Conservation (phyloP, 176 grass and related monocot genomes). For the Ensete ventricosum region DNA sequence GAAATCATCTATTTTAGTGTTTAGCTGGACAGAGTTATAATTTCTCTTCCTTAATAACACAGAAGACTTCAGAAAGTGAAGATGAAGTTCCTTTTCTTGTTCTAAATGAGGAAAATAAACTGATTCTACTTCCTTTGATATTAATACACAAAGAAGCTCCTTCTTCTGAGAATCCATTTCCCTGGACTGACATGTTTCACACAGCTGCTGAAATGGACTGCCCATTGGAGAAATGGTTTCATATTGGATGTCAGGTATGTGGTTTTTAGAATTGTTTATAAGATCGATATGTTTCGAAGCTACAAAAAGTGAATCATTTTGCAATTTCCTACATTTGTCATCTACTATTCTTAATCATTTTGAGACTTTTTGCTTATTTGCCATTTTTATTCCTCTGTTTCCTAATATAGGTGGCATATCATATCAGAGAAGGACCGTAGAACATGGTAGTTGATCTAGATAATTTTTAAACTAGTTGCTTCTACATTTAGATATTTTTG, state of each 20-base stretch:
- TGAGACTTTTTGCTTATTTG: background rate
- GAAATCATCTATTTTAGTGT: background rate
- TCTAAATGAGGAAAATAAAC: constrained; percentile 64
- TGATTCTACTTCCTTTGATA: constrained; percentile 72
- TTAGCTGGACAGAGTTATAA: background rate
- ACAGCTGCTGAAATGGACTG: constrained; percentile 42
- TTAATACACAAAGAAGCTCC: constrained; percentile 60
- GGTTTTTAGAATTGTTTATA: background rate
- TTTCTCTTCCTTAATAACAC: constrained; percentile 14
- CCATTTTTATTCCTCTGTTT: background rate
- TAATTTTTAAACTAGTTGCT: background rate
- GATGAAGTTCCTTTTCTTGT: constrained; percentile 63
- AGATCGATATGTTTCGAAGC: background rate
- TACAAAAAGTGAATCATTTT: background rate
- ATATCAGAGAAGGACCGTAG: background rate
- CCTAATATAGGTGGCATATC: background rate
- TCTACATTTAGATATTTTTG: too few relatives aligned
- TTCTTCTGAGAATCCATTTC: constrained; percentile 28
- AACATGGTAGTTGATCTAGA: background rate
- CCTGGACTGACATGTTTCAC: constrained; percentile 41
- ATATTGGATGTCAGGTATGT: constrained; percentile 77
- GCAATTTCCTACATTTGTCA: background rate
- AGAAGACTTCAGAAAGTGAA: constrained; percentile 29
- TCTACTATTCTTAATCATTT: background rate
- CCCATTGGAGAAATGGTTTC: constrained; percentile 77